Percentiles rank a stretch among this genome's conserved stretches.
Conservation (phyloP, 2,329 filamentous ascomycete genomes). For the Ilyonectria robusta region DNA sequence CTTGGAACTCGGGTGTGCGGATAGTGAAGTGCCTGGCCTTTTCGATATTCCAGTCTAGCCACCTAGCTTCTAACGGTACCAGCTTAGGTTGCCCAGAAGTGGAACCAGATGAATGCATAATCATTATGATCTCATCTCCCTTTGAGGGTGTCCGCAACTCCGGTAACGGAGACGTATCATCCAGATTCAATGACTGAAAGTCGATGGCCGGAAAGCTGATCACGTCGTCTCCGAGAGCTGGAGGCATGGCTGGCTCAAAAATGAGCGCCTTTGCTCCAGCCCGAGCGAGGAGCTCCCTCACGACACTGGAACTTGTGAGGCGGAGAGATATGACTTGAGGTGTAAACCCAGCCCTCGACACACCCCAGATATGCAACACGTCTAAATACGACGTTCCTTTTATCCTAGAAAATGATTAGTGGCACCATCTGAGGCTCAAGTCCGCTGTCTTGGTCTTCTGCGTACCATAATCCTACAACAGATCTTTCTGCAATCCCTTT, state of each 20-base stretch:
- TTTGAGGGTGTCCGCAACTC: constrained; percentile 1
- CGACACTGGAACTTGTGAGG: constrained; percentile 34
- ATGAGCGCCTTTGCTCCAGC: constrained; percentile 32
- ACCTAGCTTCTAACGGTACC: constrained; percentile 36
- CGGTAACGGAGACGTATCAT: background rate
- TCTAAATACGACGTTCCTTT: constrained; percentile 35
- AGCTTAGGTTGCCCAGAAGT: constrained; percentile 42
- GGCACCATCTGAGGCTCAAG: background rate
- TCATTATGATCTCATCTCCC: constrained; percentile 25
- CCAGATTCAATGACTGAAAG: background rate
- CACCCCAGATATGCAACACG: constrained; percentile 34
- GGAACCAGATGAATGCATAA: constrained; percentile 43
- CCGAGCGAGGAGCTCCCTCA: constrained; percentile 33
- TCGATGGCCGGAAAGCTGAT: constrained; percentile 1
- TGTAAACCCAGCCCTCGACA: constrained; percentile 39
- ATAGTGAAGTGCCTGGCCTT: constrained; percentile 3
- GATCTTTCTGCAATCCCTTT: constrained; percentile 8
- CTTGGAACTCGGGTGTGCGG: background rate
- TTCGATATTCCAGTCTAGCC: constrained; percentile 21
- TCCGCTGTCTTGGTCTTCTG: fast-evolving
- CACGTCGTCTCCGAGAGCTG: constrained; percentile 15
- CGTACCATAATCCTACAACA: constrained; percentile 41
- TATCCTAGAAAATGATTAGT: constrained; percentile 21
- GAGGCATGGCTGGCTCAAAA: constrained; percentile 18
- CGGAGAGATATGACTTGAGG: constrained; percentile 39